These are phyloP conservation scores for Cladophialophora bantiana DNA, from an alignment of 2,329 filamentous ascomycete species.

Conservation along the genomic window DNA sequence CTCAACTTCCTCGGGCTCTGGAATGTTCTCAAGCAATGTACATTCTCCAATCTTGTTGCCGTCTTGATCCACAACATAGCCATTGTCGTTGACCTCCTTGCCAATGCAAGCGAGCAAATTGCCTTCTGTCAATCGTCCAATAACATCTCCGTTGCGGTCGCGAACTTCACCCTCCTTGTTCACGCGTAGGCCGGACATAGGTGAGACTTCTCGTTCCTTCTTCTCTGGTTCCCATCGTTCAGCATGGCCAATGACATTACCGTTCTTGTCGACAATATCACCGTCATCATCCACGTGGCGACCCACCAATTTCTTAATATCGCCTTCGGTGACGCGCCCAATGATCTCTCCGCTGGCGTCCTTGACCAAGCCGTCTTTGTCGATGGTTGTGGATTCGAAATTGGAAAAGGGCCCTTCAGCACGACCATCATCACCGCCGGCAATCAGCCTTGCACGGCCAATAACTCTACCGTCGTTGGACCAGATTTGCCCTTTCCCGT, in stretches of 20 bases:
- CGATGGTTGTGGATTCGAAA: slow-evolving; percentile 63
- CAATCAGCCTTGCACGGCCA: slow-evolving; percentile 64
- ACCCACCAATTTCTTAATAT: slow-evolving; percentile 68
- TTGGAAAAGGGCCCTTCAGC: slow-evolving; percentile 62
- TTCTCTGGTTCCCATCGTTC: slow-evolving; percentile 72
- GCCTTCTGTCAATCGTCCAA: slow-evolving; percentile 55
- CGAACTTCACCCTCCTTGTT: slow-evolving; percentile 60
- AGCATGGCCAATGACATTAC: slow-evolving; percentile 70
- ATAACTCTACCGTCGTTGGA: slow-evolving; percentile 68
- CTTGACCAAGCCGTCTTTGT: slow-evolving; percentile 64
- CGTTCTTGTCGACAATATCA: slow-evolving; percentile 71
- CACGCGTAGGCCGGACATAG: slow-evolving; percentile 63
- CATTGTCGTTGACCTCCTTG: slow-evolving; percentile 55
- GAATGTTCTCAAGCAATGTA: slow-evolving; percentile 67
- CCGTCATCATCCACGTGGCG: slow-evolving; percentile 73
- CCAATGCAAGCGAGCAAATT: slow-evolving; percentile 52
- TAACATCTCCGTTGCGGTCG: slow-evolving; percentile 54
- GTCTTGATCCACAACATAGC: slow-evolving; percentile 64
- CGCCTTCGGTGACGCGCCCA: slow-evolving; percentile 69
- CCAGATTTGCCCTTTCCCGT: slow-evolving; percentile 69
- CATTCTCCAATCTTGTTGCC: slow-evolving; percentile 70
- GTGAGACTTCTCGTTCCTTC: slow-evolving; percentile 63
- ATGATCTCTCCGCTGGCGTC: slow-evolving; percentile 61
- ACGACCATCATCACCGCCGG: slow-evolving; percentile 54
- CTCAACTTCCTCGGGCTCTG: slow-evolving; percentile 54